Evolutionary conservation across 2,329 filamentous ascomycete species (phyloP).

Genomic region (Penicillium sp.): DNA sequence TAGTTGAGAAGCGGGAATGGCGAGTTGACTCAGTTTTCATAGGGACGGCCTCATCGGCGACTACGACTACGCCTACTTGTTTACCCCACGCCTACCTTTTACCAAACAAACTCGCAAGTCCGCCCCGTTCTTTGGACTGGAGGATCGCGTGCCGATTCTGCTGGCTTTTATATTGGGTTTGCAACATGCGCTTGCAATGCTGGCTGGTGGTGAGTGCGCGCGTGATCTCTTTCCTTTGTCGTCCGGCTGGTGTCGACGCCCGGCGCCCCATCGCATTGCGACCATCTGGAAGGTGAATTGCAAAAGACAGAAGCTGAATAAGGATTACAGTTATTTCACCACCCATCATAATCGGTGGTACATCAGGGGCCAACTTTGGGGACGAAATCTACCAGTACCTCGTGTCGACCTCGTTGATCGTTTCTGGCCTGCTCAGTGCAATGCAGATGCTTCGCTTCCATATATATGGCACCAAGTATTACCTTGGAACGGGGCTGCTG

Average conservation of each 20-base stretch:
- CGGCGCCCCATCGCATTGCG: no score
- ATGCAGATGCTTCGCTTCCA: constrained; percentile 67
- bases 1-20: neutral
- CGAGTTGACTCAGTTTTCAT: neutral
- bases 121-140: constrained; percentile 68
- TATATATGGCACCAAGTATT: constrained; percentile 61
- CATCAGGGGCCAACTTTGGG: constrained; percentile 57
- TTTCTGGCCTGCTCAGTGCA: constrained; percentile 62
- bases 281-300: no score
- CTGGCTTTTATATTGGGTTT: constrained; percentile 65
- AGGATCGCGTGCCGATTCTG: constrained; percentile 66
- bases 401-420: constrained; percentile 66
- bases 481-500: constrained; percentile 63
- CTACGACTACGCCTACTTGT: constrained; percentile 89
- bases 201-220: constrained; percentile 47
- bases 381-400: constrained; percentile 59
- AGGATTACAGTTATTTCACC: constrained; percentile 54
- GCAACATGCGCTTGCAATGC: constrained; percentile 68
- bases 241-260: no score
- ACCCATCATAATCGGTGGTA: constrained; percentile 60
- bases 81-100: constrained; percentile 78
- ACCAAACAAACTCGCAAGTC: constrained; percentile 60
- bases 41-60: constrained; percentile 74
- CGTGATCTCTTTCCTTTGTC: no score
- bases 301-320: neutral